Base-by-base conservation (phyloP, 2,329 filamentous ascomycete genomes). In the Clonostachys rhizophaga region DNA sequence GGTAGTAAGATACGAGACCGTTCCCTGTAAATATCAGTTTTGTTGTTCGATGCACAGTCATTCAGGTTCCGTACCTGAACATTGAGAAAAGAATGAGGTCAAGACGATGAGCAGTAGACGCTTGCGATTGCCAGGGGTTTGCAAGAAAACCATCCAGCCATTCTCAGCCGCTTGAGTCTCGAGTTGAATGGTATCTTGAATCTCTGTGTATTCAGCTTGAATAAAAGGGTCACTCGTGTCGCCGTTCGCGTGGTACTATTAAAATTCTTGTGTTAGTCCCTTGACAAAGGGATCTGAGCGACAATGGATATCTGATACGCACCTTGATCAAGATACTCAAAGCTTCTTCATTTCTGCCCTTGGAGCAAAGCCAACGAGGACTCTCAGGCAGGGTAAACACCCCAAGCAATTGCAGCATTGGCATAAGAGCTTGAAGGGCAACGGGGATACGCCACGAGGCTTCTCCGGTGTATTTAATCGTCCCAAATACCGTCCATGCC, bases 331-430 rank as follows among this genome's bases (percentile, higher is more conserved):
- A 40, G 17, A 48, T 40, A 10, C 17, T 13, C 7, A 30, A 20
- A 16, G 49, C 49, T 43, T 50, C 43, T 11, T 50, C 47, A 13
- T 18, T 8, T 9, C 40, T 43, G 24, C 43, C 44, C 30, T 47
- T 43, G n/a, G 39, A 43, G 35, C 37, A 33, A 30, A 77, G 65
- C 72, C 72, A 76, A 12, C 72, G 66, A 8, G 74, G 74, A 4
- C 65, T 70, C 54, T 78, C 72, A 6, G 71, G 72, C 3, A 55
- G 51, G 17, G 55, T 55, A 40, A 40, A 39, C 16, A 44, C 17
- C 33, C 24, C 7, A 14, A 47, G 24, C 14, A 46, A 18, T 17
- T 45, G 43, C 13, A 45, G 8, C n/a, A 34, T 12, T 24, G 33
- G 16, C 24, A 47, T 35, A 10, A 36, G 20, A 16, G 40, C 42